A percentile compares a stretch with the other conserved stretches of the same genome.
These are phyloP conservation scores for Russula abietina DNA, from an alignment of 768 basidiomycete species.

Conservation along the genomic window DNA sequence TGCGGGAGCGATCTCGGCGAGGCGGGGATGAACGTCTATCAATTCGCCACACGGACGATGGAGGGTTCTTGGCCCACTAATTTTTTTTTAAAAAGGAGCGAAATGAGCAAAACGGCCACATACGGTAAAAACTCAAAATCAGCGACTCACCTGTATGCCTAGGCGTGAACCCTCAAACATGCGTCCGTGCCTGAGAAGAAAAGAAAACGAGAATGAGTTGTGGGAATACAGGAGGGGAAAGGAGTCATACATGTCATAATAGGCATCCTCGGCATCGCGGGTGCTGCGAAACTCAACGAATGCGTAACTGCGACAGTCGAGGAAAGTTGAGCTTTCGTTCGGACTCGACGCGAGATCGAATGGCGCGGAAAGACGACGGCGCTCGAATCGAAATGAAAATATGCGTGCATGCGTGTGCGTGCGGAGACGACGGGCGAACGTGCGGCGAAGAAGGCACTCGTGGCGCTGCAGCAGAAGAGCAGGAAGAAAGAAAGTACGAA, in stretches of 20 bases:
- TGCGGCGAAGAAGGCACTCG: constrained; percentile 25
- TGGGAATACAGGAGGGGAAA: not conserved
- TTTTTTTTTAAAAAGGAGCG: no score
- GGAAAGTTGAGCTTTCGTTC: constrained; percentile 54
- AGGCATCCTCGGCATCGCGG: constrained; percentile 77
- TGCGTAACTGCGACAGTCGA: constrained; percentile 61
- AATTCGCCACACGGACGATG: constrained; percentile 76
- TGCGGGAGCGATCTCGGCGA: constrained; percentile 32
- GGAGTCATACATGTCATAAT: constrained; percentile 66
- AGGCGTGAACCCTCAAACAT: constrained; percentile 68
- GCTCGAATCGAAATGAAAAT: constrained; percentile 25
- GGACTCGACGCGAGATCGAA: constrained; percentile 27
- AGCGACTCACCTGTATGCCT: constrained; percentile 57
- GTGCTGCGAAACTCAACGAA: constrained; percentile 79
- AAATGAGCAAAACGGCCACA: not conserved
- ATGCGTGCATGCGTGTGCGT: constrained; percentile 17
- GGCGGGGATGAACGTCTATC: constrained; percentile 50
- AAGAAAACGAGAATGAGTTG: not conserved
- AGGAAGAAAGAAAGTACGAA: constrained; percentile 20
- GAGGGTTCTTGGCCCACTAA: constrained; percentile 84
- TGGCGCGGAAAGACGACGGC: constrained; percentile 27
- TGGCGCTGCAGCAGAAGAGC: constrained; percentile 27
- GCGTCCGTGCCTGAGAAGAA: constrained; percentile 57
- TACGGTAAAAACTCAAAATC: not conserved
- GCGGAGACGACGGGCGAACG: constrained; percentile 24